phyloP scores from a whole-genome alignment of 768 basidiomycete genomes.

The Aureoboletus auriporus region DNA sequence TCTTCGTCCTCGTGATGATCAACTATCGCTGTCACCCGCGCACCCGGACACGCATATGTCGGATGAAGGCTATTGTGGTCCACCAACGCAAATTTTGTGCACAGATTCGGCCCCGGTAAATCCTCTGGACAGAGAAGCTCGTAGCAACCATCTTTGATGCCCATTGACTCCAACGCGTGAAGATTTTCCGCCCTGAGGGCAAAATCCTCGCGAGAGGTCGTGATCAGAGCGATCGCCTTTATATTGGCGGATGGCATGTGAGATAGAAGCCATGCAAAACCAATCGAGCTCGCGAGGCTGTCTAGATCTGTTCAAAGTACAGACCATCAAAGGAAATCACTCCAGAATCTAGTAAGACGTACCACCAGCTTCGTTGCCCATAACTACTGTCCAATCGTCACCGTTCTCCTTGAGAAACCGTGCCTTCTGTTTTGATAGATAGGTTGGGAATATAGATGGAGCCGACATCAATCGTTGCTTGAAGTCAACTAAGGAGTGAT shows the following conservation, averaged over 20 bases:
- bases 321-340: not conserved
- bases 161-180: slow-evolving; percentile 62
- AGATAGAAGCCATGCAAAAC: slow-evolving; percentile 73
- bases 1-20: slow-evolving; percentile 94
- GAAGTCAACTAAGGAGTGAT: not conserved
- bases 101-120: slow-evolving; percentile 40
- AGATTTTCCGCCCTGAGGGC: slow-evolving; percentile 84
- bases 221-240: slow-evolving; percentile 67
- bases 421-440: slow-evolving; percentile 47
- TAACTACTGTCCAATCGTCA: slow-evolving; percentile 75
- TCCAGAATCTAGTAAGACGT: not conserved
- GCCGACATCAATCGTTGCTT: slow-evolving; percentile 19
- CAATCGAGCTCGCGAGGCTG: slow-evolving; percentile 80
- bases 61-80: slow-evolving; percentile 80
- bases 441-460: slow-evolving; percentile 29
- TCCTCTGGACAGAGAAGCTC: slow-evolving; percentile 70
- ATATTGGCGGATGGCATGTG: slow-evolving; percentile 30
- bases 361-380: slow-evolving; percentile 99
- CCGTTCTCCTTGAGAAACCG: slow-evolving; percentile 58
- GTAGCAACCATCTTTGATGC: slow-evolving; percentile 44
- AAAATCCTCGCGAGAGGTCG: slow-evolving; percentile 65
- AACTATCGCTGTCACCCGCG: slow-evolving; percentile 69
- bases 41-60: slow-evolving; percentile 36
- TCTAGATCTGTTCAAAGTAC: slow-evolving; percentile 70
- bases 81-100: slow-evolving; percentile 70